phyloP scores from a whole-genome alignment of 2,329 filamentous ascomycete genomes.

The Neophaeococcomyces mojaviensis region DNA sequence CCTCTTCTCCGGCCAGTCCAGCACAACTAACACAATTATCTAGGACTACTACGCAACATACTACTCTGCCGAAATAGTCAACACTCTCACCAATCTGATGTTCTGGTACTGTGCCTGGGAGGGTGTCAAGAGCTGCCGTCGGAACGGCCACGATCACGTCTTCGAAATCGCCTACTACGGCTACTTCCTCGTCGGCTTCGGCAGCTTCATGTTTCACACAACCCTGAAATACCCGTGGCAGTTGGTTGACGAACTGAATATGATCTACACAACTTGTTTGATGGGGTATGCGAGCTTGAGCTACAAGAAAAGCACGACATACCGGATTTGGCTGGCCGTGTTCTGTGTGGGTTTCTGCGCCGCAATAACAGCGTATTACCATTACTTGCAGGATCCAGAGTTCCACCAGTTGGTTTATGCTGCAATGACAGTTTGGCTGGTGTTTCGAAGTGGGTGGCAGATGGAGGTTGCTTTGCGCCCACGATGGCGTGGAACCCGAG shows the following conservation, averaged over 20 bases:
- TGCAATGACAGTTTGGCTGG: constrained; percentile 60
- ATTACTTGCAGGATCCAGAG: constrained; percentile 69
- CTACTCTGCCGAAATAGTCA: constrained; percentile 71
- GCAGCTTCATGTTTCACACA: constrained; percentile 57
- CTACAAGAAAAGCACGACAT: constrained; percentile 50
- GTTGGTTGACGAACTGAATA: constrained; percentile 51
- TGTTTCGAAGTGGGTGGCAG: constrained; percentile 66
- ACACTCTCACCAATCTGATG: constrained; percentile 71
- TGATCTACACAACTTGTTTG: constrained; percentile 54
- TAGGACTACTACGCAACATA: constrained; percentile 70
- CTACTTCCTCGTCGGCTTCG: constrained; percentile 54
- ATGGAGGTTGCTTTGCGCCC: constrained; percentile 64
- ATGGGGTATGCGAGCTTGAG: constrained; percentile 65
- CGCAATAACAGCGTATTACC: constrained; percentile 74
- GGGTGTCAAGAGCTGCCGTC: constrained; percentile 66
- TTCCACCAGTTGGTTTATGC: constrained; percentile 80
- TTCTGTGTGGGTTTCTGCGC: constrained; percentile 49
- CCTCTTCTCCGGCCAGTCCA: too few species aligned
- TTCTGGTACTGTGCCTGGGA: constrained; percentile 72
- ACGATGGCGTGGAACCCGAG: constrained; percentile 43
- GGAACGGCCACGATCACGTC: constrained; percentile 64
- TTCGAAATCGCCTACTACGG: constrained; percentile 62
- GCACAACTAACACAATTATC: too few species aligned
- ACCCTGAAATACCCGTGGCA: constrained; percentile 65
- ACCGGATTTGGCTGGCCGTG: constrained; percentile 50